Evolutionary conservation across 2,329 filamentous ascomycete species (phyloP), one percentile per base, ranked within the genome.

Genomic region (Diaporthe amygdali): DNA sequence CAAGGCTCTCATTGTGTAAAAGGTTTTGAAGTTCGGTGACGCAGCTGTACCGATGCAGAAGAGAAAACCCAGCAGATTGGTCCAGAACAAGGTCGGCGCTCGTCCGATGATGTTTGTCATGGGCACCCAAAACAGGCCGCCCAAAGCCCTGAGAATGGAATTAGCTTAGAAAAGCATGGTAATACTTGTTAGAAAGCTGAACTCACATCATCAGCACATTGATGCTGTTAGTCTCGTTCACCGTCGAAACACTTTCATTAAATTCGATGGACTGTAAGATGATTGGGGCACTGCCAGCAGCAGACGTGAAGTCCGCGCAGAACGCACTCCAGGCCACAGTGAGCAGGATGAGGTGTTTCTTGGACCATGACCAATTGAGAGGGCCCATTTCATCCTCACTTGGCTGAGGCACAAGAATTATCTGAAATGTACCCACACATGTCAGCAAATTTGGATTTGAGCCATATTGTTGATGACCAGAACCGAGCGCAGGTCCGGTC

Each of bases 1-100:
- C 80, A 87, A 69, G 7, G 73, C 72, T 17, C 74, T 68, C 73
- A 75, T 74, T 44, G 70, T 71, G 52, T 76, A 79, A 71, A 76
- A 79, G 34, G 59, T 73, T 12, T 69, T 71, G 70, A 76, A 79
- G 69, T 68, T 72, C 14, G 70, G 71, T 22, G 77, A 68, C 37
- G 77, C 52, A 32, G 74, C 74, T 30, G 76, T 74, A 54, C 75
- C 75, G 64, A 78, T 72, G 55, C 76, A 75, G 68, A 77, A 74
- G 56, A 74, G 51, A n/a, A 76, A 72, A 61, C 76, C 75, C 32
- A 74, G 51, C 25, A 78, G 61, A 25, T 74, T 75, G 7, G 78
- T 75, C 78, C 77, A 79, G 69, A 80, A 79, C 34, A 80, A 74
- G 5, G 66, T 69, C 6, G 70, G 70, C 10, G 70, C 70, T 6